Conservation (phyloP, 768 basidiomycete species). For the Porpolomopsis calyptriformis region DNA sequence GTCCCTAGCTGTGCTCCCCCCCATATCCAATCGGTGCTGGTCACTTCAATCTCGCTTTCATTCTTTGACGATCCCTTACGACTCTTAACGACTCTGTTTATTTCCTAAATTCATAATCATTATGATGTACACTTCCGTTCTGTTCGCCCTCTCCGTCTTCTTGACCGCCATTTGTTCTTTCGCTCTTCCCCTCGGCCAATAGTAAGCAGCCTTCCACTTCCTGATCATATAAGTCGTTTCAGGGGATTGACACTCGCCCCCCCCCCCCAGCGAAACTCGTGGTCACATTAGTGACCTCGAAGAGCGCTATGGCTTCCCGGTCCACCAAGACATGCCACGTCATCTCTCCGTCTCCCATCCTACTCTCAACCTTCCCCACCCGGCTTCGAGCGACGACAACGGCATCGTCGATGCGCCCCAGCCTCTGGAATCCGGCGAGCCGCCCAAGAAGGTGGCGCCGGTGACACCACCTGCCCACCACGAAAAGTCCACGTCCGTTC, state of each 20-base stretch:
- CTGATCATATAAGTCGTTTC: too few species aligned
- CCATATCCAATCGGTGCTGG: background rate
- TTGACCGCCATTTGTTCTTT: background rate
- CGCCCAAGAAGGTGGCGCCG: background rate
- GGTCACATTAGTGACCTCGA: too few species aligned
- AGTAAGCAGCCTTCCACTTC: background rate
- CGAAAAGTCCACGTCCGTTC: too few species aligned
- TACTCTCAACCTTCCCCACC: background rate
- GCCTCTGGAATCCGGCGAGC: background rate
- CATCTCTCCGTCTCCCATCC: too few species aligned
- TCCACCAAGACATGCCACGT: background rate
- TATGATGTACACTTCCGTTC: background rate
- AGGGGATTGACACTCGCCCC: too few species aligned
- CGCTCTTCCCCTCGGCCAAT: background rate
- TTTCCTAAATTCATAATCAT: too few species aligned
- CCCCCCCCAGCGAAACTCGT: too few species aligned
- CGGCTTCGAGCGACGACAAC: background rate
- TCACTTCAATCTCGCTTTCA: background rate
- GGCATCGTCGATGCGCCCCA: background rate
- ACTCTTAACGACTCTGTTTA: background rate
- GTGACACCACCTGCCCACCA: background rate
- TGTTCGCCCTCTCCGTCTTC: background rate
- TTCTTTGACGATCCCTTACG: background rate
- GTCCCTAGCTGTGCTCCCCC: background rate
- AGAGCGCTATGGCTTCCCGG: too few species aligned